Base-by-base conservation (phyloP, 768 basidiomycete genomes). In the Tephrocybe sp. region DNA sequence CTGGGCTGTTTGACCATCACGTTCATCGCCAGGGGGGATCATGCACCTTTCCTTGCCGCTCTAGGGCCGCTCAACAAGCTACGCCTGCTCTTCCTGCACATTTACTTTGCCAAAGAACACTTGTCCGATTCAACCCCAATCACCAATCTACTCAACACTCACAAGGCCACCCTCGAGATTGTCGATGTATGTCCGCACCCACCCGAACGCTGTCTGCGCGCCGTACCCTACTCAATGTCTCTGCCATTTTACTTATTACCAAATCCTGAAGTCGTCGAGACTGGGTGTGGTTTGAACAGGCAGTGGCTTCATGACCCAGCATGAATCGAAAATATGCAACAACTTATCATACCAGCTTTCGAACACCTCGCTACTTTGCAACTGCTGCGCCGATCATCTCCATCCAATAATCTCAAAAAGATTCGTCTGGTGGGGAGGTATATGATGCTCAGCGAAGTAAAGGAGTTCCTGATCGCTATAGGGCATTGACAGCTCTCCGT, bases 1-100 rank as follows among this genome's bases (percentile, higher is more conserved):
- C 58, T 75, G n/a, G 57, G 48, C 11, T 61, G 56, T 11, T 60
- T 74, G 12, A 56, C 56, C 0, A 63, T 76, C 14, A 58, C 66
- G 1, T 73, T 71, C 0, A 54, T 61, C 0, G 67, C 65, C 15
- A 55, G 57, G 1, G 56, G 57, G 4, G 68, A 73, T 55, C 56
- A 71, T 10, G 65, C 70, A 10, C 39, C 55, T 2, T 68, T 73
- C 47, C 67, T 74, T 46, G 38, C 46, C 4, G 59, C 66, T 2
- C 58, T 73, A 2, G 60, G 62, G 7, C 17, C 50, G 2, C 57
- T 73, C 15, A 61, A 61, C 0, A 40, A 36, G 6, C 62, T 72
- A 11, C 64, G 56, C 20, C 6, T 5, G 20, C 40, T 48, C 7
- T 4, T 18, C 24, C 32, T 53, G 5, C 24, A 11, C n/a, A 36